Evolutionary conservation across 306 rosid species (phyloP).

Genomic region (Citrullus mucosospermus): DNA sequence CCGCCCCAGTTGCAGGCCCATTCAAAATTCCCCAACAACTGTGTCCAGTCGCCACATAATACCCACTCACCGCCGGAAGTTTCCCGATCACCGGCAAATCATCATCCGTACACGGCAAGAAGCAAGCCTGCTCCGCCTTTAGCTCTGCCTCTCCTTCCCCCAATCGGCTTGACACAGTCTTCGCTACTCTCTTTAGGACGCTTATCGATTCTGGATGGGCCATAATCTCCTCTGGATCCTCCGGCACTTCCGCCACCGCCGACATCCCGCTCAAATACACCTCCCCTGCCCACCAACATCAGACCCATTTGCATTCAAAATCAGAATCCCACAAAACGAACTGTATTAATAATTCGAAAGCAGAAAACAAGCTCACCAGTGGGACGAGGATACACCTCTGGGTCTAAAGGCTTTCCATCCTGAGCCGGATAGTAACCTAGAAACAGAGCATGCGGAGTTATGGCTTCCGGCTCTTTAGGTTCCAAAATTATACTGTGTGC

Average conservation of each 20-base stretch:
- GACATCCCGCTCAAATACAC: slow-evolving; percentile 87
- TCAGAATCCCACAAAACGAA: not conserved
- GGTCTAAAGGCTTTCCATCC: slow-evolving; percentile 48
- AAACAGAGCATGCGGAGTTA: slow-evolving; percentile 73
- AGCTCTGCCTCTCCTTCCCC: slow-evolving; percentile 49
- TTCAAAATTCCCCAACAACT: slow-evolving; percentile 90
- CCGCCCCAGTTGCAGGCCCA: slow-evolving; percentile 91
- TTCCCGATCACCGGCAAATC: slow-evolving; percentile 64
- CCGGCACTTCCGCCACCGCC: slow-evolving; percentile 54
- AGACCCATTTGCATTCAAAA: not conserved
- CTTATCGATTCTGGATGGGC: slow-evolving; percentile 39
- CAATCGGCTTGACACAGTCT: slow-evolving; percentile 62
- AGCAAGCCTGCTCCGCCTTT: slow-evolving; percentile 85
- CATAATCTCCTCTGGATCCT: slow-evolving; percentile 52
- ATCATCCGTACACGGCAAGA: slow-evolving; percentile 71
- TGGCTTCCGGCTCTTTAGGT: slow-evolving; percentile 36
- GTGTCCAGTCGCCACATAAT: slow-evolving; percentile 83
- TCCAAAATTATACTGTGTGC: slow-evolving; percentile 77
- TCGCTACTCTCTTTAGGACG: slow-evolving; percentile 58
- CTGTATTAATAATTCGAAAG: not conserved
- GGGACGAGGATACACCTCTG: slow-evolving; percentile 90
- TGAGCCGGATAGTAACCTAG: slow-evolving; percentile 30
- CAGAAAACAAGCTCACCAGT: slow-evolving; percentile 34
- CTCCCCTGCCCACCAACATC: slow-evolving; percentile 47
- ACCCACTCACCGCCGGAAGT: slow-evolving; percentile 44